Conservation (phyloP, 2,329 filamentous ascomycete species). For the Geosmithia flava region DNA sequence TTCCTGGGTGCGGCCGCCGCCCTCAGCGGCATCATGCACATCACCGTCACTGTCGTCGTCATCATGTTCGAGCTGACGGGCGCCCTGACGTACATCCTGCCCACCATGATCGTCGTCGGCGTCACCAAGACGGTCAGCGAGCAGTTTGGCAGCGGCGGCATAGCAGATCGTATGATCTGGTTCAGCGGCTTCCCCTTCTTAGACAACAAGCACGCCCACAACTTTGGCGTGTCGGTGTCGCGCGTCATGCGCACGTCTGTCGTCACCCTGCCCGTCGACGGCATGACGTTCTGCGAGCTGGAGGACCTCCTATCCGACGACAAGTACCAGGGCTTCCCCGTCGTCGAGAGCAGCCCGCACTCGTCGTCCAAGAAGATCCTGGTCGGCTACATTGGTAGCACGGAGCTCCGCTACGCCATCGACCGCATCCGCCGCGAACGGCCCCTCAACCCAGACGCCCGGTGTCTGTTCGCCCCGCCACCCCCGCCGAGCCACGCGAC, state of each 20-base stretch:
- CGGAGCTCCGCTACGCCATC: conserved; percentile 83
- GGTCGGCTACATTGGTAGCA: conserved; percentile 84
- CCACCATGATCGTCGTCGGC: conserved; percentile 97
- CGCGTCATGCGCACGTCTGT: conserved; percentile 75
- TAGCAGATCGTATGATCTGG: conserved; percentile 97
- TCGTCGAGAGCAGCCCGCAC: conserved; percentile 53
- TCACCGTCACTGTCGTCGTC: conserved; percentile 91
- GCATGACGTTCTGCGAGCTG: conserved; percentile 62
- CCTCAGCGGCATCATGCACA: conserved; percentile 93
- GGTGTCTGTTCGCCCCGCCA: conserved; percentile 59
- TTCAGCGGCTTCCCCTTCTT: conserved; percentile 96
- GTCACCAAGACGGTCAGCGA: conserved; percentile 91
- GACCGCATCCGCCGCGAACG: conserved; percentile 63
- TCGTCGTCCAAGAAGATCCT: conserved; percentile 50
- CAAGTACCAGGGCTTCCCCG: conserved; percentile 84
- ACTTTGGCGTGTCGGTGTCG: conserved; percentile 88
- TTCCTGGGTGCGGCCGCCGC: conserved; percentile 88
- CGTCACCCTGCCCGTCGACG: conserved; percentile 60
- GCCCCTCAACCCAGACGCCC: conserved; percentile 52
- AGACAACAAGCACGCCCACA: conserved; percentile 95
- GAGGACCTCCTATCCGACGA: conserved; percentile 67
- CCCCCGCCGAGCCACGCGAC: conserved; percentile 8
- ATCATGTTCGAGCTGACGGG: conserved; percentile 99
- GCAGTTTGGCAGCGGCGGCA: conserved; percentile 87
- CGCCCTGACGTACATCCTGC: conserved; percentile 92